Evolutionary conservation across 345 rosid species (phyloP), one percentile per base, ranked within the genome.

Genomic region (Populus euphratica): DNA sequence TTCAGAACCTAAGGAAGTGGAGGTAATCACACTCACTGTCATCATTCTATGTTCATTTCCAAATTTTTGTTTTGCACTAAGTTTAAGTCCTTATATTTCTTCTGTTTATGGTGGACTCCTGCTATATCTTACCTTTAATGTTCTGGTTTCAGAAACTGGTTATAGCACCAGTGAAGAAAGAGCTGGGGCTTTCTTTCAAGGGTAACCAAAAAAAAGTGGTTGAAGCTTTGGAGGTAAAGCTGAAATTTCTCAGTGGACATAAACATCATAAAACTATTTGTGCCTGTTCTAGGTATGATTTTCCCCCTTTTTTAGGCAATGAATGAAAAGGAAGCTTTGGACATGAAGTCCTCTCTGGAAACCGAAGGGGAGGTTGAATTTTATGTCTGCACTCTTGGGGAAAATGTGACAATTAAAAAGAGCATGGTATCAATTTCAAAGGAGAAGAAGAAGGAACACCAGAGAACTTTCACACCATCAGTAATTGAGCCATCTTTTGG

Each of bases 401-500:
- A 92, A 85, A 89, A 82, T 72, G 93, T 93, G 43, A 49, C 18
- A 68, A 89, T 93, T 78, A 88, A 88, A 89, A 91, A 87, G 88
- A 93, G 65, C 74, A 92, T 96, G 99, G 88, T 96, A 18, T 73
- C 90, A n/a, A 96, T 96, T 81, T 90, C 97, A 35, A 96, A 90
- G 90, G 93, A 93, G 90, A 92, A 85, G 81, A 93, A 84, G 89
- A 91, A 89, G 76, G 99, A 90, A 85, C 90, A 93, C 79, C 97
- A 93, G 79, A 83, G 99, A 75, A 91, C 88, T 75, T 95, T 93
- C 84, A 93, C 93, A 3, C 98, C 99, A 2, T 96, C 94, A 21
- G 98, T 96, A 72, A 91, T 96, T 68, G 99, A 92, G 67, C 99
- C 99, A 50, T 96, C 98, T 0, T 96, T 96, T 63, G 97, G 98